Base-by-base conservation (phyloP, 2,329 filamentous ascomycete species). In the Dactylella cylindrospora region DNA sequence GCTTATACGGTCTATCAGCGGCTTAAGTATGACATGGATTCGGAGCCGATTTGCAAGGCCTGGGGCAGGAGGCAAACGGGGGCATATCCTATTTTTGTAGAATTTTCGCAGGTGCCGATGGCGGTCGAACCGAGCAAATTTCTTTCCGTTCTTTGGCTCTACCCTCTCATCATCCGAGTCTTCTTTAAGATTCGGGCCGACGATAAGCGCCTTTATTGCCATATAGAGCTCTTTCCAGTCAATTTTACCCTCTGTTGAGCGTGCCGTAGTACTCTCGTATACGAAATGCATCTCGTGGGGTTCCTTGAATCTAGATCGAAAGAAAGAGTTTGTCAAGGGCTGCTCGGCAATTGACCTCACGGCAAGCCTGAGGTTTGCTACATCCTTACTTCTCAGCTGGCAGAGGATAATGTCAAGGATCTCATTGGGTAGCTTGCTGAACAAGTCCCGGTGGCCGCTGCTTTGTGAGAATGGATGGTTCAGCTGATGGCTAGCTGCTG, bases 221-320 rank as follows among this genome's bases (percentile, higher is more conserved):
- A 54, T 17, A 35, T 62, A 62, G 12, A 62, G 36, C 23, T 53
- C 31, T 19, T 26, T 31, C 57, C 57, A 62, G 35, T 62, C 49
- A 25, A 62, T 54, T 15, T 62, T 62, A 5, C 57, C 57, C 40
- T 62, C 57, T 2, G 28, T 29, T 7, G 57, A 62, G 26, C 57
- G 51, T 22, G 49, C 49, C 3, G 43, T 31, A 2, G 49, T 31
- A 22, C 57, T 62, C 38, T 62, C 57, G 29, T 62, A 62, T 6
- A 62, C 49, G 26, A 62, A 62, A 22, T 62, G 57, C 57, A 62
- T 62, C 13, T 62, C 57, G 28, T 62, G 57, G 3, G 57, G 57
- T 28, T 62, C 49, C 31, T 62, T 62, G 31, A 62, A 62, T 22
- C 57, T 52, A 28, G 57, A 62, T 35, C 57, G 43, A 44, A 62